A percentile compares a stretch with the other conserved stretches of the same genome.
Evolutionary conservation across 805 yeast species (phyloP).

Genomic region (Hanseniaspora mollemarum): DNA sequence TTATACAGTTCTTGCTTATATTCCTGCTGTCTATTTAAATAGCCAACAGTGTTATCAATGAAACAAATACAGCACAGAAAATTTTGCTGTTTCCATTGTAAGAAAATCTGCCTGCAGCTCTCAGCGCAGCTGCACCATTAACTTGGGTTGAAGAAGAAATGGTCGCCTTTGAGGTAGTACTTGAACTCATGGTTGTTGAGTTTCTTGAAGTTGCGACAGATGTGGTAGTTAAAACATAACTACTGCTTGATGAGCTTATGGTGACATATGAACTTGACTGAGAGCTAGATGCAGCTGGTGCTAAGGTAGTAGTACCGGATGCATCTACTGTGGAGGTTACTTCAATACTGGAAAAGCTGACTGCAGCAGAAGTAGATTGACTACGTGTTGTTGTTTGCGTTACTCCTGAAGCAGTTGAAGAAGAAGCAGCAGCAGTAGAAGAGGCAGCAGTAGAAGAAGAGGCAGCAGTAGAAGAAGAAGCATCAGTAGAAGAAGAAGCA

Average conservation of each 20-base stretch:
- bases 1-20: background rate
- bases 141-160: conserved; percentile 13
- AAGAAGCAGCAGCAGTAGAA: conserved; percentile 15
- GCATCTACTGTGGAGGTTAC: background rate
- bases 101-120: background rate
- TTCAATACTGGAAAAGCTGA: background rate
- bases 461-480: conserved; percentile 15
- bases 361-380: background rate
- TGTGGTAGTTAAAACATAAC: no score
- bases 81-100: background rate
- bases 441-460: conserved; percentile 16
- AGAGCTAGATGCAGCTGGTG: conserved; percentile 16
- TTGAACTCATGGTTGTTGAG: conserved; percentile 3
- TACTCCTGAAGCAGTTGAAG: conserved; percentile 17
- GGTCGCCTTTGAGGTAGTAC: conserved; percentile 14
- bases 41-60: background rate
- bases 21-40: conserved; percentile 3
- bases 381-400: no score
- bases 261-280: conserved; percentile 20
- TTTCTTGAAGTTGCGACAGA: background rate
- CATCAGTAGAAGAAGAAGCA: conserved; percentile 15
- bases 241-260: conserved; percentile 11
- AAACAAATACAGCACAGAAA: background rate
- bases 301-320: conserved; percentile 15
- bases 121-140: background rate